Percentiles rank a stretch among this genome's conserved stretches.
phyloP scores from a whole-genome alignment of 441 rosid genomes.

The Breynia disticha region DNA sequence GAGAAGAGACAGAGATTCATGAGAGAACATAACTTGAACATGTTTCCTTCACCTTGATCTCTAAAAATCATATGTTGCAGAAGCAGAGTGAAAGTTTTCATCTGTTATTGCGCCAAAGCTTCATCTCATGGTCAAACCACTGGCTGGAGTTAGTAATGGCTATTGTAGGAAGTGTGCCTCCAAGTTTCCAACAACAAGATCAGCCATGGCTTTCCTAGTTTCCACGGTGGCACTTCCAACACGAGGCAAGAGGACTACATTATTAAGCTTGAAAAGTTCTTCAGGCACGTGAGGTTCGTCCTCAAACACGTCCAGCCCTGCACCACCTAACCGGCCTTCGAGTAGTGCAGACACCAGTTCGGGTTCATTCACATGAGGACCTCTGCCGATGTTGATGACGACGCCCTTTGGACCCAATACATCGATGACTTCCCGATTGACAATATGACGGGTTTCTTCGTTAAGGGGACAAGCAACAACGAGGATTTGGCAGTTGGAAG shows the following conservation, averaged over 20 bases:
- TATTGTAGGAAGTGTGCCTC: slow-evolving; percentile 44
- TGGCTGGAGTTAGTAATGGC: slow-evolving; percentile 48
- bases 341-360: slow-evolving; percentile 57
- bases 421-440: slow-evolving; percentile 44
- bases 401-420: slow-evolving; percentile 59
- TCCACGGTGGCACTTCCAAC: slow-evolving; percentile 48
- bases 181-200: slow-evolving; percentile 54
- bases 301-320: slow-evolving; percentile 65
- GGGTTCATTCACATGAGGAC: slow-evolving; percentile 57
- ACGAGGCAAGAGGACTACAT: slow-evolving; percentile 59
- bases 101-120: background rate
- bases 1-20: no score
- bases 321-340: slow-evolving; percentile 59
- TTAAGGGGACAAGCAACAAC: slow-evolving; percentile 53
- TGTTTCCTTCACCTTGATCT: no score
- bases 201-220: slow-evolving; percentile 60
- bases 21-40: no score
- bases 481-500: slow-evolving; percentile 50
- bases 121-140: slow-evolving; percentile 26
- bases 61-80: background rate
- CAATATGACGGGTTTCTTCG: slow-evolving; percentile 39
- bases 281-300: slow-evolving; percentile 57
- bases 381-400: slow-evolving; percentile 58
- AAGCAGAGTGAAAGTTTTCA: background rate
- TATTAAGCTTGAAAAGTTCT: slow-evolving; percentile 43